Percentiles rank a stretch among this genome's conserved stretches.
Conservation (phyloP, 192 early-diverging fungal genomes). For the Phycomyces nitens region DNA sequence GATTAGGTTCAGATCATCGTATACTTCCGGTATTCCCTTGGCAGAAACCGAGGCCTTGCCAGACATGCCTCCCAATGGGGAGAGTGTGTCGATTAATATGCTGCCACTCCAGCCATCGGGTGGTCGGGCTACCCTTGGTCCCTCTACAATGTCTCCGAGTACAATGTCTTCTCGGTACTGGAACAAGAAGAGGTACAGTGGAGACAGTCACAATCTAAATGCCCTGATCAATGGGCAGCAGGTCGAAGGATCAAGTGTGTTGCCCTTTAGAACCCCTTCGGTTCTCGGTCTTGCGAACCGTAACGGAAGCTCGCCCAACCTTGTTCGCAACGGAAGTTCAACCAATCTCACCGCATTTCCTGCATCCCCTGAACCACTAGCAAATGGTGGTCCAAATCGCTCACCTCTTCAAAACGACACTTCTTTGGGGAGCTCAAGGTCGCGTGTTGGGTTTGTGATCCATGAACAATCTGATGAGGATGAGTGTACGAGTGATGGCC, state of each 20-base stretch:
- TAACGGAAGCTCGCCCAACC: slow-evolving; percentile 21
- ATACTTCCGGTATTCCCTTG: neutral
- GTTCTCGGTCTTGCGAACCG: slow-evolving; percentile 23
- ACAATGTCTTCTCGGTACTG: slow-evolving; percentile 21
- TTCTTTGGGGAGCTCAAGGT: slow-evolving; percentile 9
- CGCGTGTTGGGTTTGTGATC: slow-evolving; percentile 29
- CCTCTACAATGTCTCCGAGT: slow-evolving; percentile 17
- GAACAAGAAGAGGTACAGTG: slow-evolving; percentile 38
- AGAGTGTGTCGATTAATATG: slow-evolving; percentile 17
- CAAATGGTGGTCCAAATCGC: neutral
- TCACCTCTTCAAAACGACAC: neutral
- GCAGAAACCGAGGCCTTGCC: slow-evolving; percentile 6
- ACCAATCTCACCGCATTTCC: slow-evolving; percentile 14
- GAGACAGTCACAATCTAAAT: slow-evolving; percentile 27
- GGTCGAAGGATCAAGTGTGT: slow-evolving; percentile 16
- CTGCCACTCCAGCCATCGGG: neutral
- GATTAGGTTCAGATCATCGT: slow-evolving; percentile 4
- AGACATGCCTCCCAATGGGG: neutral
- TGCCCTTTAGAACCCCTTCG: slow-evolving; percentile 19
- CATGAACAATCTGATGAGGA: slow-evolving; percentile 32
- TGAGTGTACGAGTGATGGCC: slow-evolving; percentile 13
- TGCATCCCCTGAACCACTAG: slow-evolving; percentile 8
- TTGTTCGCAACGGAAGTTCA: slow-evolving; percentile 23
- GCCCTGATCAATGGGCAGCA: neutral
- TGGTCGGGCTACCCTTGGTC: slow-evolving; percentile 10